Percentiles rank a stretch among this genome's conserved stretches.
Evolutionary conservation across 2,329 filamentous ascomycete species (phyloP).

Genomic region (Aspergillus floridensis): DNA sequence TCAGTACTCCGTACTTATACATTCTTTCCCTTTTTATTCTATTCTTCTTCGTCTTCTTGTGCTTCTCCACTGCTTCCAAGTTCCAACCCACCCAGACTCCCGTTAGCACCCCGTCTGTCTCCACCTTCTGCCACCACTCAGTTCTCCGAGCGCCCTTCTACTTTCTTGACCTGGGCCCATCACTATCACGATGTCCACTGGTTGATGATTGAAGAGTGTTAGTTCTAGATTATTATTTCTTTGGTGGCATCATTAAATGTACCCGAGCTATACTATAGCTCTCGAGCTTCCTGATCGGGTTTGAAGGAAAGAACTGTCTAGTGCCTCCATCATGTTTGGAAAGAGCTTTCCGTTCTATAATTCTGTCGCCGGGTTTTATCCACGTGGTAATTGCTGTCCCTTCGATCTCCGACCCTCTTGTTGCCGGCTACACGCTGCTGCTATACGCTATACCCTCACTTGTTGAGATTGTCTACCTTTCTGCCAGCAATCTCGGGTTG

Average conservation of each 20-base stretch:
- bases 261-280: not conserved
- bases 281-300: slow-evolving; percentile 6
- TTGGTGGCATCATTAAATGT: slow-evolving; percentile 2
- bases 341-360: slow-evolving; percentile 40
- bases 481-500: not conserved
- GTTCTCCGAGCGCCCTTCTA: too few relatives aligned
- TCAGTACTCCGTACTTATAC: too few relatives aligned
- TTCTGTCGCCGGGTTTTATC: slow-evolving; percentile 39
- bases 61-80: not conserved
- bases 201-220: slow-evolving; percentile 4
- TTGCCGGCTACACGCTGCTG: slow-evolving; percentile 1
- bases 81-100: not conserved
- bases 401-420: slow-evolving; percentile 2
- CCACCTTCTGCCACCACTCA: slow-evolving; percentile 11
- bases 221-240: not conserved
- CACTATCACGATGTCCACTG: slow-evolving; percentile 11
- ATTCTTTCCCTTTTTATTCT: slow-evolving; percentile 4
- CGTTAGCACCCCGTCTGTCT: slow-evolving; percentile 1
- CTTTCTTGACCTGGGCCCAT: slow-evolving; percentile 11
- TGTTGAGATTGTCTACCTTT: not conserved
- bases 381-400: slow-evolving; percentile 40
- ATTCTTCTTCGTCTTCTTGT: slow-evolving; percentile 1
- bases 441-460: not conserved
- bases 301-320: slow-evolving; percentile 7
- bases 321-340: slow-evolving; percentile 38